Evolutionary conservation across 75 land plant genomes (phyloP).

Genomic region (Selaginella moellendorffii): DNA sequence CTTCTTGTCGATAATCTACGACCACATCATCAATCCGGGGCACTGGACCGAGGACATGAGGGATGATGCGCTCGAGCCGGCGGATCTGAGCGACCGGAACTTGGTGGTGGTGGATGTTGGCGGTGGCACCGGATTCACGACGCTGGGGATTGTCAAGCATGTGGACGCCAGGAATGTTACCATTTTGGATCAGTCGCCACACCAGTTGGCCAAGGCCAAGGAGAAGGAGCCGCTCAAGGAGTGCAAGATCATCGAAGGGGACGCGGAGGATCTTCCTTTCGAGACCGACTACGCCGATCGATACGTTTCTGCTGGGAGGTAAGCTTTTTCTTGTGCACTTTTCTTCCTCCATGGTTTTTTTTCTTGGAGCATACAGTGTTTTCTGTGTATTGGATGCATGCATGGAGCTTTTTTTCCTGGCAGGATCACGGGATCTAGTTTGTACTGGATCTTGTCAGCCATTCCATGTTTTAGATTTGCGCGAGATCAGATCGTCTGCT

Average conservation of each 20-base stretch:
- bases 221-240: conserved; percentile 76
- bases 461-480: too few species aligned
- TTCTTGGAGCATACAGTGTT: too few species aligned
- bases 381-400: too few species aligned
- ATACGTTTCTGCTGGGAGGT: conserved; percentile 99
- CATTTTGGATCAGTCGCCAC: conserved; percentile 94
- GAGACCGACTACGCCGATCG: conserved; percentile 86
- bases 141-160: conserved; percentile 76
- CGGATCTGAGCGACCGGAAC: conserved; percentile 45
- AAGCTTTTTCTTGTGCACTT: background rate
- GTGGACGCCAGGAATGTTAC: conserved; percentile 95
- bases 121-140: conserved; percentile 94
- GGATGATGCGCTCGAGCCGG: conserved; percentile 94
- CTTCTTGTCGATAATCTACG: conserved; percentile 83
- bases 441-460: too few species aligned
- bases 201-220: conserved; percentile 93
- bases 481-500: too few species aligned
- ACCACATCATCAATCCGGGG: conserved; percentile 93
- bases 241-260: conserved; percentile 83
- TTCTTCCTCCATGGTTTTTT: too few species aligned
- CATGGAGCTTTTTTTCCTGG: too few species aligned
- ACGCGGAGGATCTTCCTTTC: conserved; percentile 91
- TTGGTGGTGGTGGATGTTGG: conserved; percentile 90
- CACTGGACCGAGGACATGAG: conserved; percentile 99
- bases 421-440: too few species aligned